Conservation (phyloP, 306 rosid species). For the Cicer chorassanicum region DNA sequence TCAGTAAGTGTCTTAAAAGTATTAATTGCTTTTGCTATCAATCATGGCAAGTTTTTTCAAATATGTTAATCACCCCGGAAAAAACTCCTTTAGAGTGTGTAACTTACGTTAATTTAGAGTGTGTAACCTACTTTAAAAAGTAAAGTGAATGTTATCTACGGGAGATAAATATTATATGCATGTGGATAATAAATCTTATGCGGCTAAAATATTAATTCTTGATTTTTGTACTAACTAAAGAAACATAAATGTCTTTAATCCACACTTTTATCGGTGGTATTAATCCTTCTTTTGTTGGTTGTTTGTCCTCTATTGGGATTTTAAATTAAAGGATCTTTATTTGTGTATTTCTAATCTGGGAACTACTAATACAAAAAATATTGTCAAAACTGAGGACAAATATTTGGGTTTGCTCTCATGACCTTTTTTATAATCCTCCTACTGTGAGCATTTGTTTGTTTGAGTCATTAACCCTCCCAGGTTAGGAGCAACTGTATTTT, state of each 20-base stretch:
- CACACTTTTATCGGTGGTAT: not conserved
- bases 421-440: not conserved
- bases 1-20: not conserved
- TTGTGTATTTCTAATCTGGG: not conserved
- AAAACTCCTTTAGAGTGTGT: not conserved
- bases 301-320: not conserved
- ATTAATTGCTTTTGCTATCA: conserved; percentile 10
- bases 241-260: not conserved
- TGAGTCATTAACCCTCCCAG: too few species aligned
- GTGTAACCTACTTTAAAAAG: not conserved
- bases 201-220: too few species aligned
- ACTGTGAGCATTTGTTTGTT: too few species aligned
- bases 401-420: not conserved
- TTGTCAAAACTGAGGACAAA: not conserved
- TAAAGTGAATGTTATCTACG: too few species aligned
- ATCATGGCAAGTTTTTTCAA: conserved; percentile 1
- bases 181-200: too few species aligned
- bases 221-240: not conserved
- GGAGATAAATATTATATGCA: too few species aligned
- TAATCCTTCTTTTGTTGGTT: not conserved
- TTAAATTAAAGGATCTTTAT: not conserved
- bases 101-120: not conserved
- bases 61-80: not conserved
- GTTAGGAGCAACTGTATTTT: too few species aligned
- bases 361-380: not conserved